These are phyloP conservation scores for Knoxdaviesia proteae DNA, from an alignment of 2,329 filamentous ascomycete genomes.

Conservation along the genomic window DNA sequence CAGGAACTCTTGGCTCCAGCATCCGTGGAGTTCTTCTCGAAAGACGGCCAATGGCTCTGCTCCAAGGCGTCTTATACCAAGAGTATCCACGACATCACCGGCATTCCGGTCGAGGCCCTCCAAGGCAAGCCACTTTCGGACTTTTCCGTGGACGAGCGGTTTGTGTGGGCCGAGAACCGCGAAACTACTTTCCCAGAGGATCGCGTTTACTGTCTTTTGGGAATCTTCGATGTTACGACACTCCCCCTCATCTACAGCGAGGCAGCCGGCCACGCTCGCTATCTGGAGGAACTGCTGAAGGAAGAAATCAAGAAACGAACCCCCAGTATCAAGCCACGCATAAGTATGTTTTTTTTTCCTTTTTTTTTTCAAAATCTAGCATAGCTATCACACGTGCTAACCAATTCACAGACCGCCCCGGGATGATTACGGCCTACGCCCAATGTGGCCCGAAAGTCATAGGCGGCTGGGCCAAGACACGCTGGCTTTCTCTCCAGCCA, in stretches of 20 bases:
- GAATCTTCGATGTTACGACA: conserved; percentile 6
- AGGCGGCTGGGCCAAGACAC: conserved; percentile 22
- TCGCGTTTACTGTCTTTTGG: conserved; percentile 6
- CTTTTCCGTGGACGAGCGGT: conserved; percentile 5
- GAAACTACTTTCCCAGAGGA: conserved; percentile 5
- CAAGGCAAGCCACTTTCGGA: conserved; percentile 2
- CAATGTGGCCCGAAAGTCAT: conserved; percentile 26
- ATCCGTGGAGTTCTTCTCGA: conserved; percentile 9
- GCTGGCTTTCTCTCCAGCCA: conserved; percentile 17
- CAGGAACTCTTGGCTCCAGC: conserved; percentile 8
- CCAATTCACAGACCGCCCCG: too few relatives aligned
- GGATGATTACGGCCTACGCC: conserved; percentile 26
- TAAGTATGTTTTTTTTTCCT: too few relatives aligned
- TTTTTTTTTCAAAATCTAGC: too few relatives aligned
- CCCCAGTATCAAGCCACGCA: too few relatives aligned
- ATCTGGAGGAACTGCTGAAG: too few relatives aligned
- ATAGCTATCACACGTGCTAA: too few relatives aligned
- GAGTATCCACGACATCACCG: conserved; percentile 8
- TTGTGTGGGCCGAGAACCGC: conserved; percentile 6
- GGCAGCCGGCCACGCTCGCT: too few relatives aligned
- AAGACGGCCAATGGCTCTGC: conserved; percentile 6
- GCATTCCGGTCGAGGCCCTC: conserved; percentile 6
- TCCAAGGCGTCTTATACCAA: conserved; percentile 7
- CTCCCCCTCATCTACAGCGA: conserved; percentile 7
- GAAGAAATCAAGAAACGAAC: too few relatives aligned